These are phyloP conservation scores for peach (Prunus persica) DNA, from an alignment of 306 rosid species.

Conservation along the genomic window Prunus_persica_NCBIv2 NC_034011.1:6220501-6221000, in stretches of 20 bases:
- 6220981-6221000: neutral
- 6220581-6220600: neutral
- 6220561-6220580: neutral
- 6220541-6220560: neutral
- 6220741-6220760: neutral
- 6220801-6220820: neutral
- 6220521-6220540: neutral
- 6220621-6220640: neutral
- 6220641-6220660: neutral
- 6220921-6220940: constrained; percentile 63
- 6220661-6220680: neutral
- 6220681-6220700: neutral
- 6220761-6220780: neutral
- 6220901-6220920: constrained; percentile 71
- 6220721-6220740: neutral
- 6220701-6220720: neutral
- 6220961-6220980: neutral
- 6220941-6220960: neutral
- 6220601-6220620: neutral
- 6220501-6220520: neutral
- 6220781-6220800: neutral
- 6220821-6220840: neutral
- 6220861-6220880: constrained; percentile 23
- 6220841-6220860: neutral
- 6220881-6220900: constrained; percentile 85